phyloP scores from a whole-genome alignment of 2,329 filamentous ascomycete species.

The Diaporthe citrichinensis region DNA sequence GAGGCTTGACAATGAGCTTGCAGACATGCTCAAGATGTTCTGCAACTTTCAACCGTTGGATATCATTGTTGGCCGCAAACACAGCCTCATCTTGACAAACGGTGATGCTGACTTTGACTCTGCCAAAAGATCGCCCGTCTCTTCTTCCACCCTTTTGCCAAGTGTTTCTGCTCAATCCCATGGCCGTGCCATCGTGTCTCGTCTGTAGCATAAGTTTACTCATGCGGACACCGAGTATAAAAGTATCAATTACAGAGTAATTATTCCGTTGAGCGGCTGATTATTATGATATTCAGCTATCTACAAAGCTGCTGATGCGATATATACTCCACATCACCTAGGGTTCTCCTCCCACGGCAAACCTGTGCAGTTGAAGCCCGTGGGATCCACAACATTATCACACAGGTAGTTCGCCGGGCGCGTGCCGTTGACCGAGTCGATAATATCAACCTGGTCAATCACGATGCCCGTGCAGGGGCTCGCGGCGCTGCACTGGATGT shows the following conservation, averaged over 20 bases:
- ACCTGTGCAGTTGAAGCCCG: constrained; percentile 40
- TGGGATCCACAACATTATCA: constrained; percentile 37
- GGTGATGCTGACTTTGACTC: too few relatives aligned
- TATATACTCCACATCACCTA: constrained; percentile 4
- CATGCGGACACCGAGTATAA: neutral
- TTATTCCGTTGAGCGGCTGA: neutral
- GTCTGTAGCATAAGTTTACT: too few relatives aligned
- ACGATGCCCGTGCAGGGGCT: constrained; percentile 39
- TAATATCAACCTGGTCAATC: constrained; percentile 27
- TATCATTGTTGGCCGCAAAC: too few relatives aligned
- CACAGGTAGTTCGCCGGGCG: constrained; percentile 38
- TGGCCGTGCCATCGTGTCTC: too few relatives aligned
- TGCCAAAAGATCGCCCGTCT: too few relatives aligned
- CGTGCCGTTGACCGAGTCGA: constrained; percentile 37
- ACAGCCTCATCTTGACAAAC: too few relatives aligned
- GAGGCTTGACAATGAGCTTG: too few relatives aligned
- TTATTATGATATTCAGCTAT: neutral
- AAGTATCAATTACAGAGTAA: neutral
- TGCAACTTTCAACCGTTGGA: too few relatives aligned
- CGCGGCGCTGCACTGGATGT: constrained; percentile 42
- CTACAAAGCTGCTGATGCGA: neutral
- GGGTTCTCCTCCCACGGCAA: constrained; percentile 40
- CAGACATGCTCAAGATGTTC: too few relatives aligned
- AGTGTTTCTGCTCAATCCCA: too few relatives aligned
- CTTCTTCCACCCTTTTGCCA: too few relatives aligned